Conservation (phyloP, 2,329 filamentous ascomycete species). For the Trichoderma atrobrunneum region DNA sequence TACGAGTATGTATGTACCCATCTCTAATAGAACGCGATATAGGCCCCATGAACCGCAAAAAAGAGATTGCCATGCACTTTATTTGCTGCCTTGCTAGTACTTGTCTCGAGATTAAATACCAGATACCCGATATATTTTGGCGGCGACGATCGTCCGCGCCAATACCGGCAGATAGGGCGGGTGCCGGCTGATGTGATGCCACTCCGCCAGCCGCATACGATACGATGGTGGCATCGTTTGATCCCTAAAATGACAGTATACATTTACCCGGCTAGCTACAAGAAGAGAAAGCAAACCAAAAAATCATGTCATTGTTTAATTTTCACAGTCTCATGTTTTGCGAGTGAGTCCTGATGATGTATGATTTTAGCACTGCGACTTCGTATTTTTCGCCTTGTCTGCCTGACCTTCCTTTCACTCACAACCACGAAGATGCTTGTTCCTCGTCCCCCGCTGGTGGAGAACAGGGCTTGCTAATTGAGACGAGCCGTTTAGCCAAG, state of each 20-base stretch:
- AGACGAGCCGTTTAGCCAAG: background rate
- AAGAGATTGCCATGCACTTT: background rate
- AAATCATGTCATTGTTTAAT: background rate
- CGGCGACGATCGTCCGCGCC: conserved; percentile 17
- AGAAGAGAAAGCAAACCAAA: background rate
- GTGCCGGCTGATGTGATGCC: conserved; percentile 16
- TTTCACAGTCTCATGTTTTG: background rate
- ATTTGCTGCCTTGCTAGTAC: background rate
- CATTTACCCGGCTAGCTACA: background rate
- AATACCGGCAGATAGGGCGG: conserved; percentile 15
- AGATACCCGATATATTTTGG: conserved; percentile 16
- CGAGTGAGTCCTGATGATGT: background rate
- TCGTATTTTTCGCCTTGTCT: background rate
- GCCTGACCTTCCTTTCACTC: background rate
- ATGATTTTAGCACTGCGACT: conserved; percentile 8
- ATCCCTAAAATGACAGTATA: background rate
- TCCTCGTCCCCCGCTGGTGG: background rate
- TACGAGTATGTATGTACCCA: background rate
- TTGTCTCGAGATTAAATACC: conserved; percentile 6
- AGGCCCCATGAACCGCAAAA: background rate
- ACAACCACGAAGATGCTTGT: background rate
- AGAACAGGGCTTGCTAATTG: background rate
- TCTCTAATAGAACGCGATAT: background rate
- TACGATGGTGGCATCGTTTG: conserved; percentile 13
- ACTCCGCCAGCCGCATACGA: conserved; percentile 2